A percentile compares a stretch with the other conserved stretches of the same genome.
These are phyloP conservation scores for Xylaria grammica DNA, from an alignment of 495 filamentous ascomycete species.

Conservation along the genomic window DNA sequence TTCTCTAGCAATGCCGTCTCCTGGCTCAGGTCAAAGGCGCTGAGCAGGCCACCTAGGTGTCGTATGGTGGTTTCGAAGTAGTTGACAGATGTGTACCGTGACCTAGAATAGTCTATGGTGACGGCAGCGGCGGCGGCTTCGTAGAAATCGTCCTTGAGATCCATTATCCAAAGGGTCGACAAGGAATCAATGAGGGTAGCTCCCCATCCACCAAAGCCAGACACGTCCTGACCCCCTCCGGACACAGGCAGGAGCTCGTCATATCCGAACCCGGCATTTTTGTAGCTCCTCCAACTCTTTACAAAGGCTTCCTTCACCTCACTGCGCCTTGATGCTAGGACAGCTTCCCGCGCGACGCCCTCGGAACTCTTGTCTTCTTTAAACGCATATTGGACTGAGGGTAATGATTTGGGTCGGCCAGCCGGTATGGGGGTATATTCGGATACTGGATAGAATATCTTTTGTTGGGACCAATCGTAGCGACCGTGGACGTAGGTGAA, in stretches of 20 bases:
- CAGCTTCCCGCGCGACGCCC: conserved; percentile 39
- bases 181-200: conserved; percentile 90
- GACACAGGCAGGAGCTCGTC: conserved; percentile 76
- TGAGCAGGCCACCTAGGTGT: conserved; percentile 77
- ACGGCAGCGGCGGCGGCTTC: conserved; percentile 78
- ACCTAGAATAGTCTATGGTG: conserved; percentile 83
- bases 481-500: conserved; percentile 41
- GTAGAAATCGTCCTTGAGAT: conserved; percentile 83
- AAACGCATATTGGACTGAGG: conserved; percentile 48
- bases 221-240: conserved; percentile 54
- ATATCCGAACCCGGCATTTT: conserved; percentile 72
- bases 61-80: conserved; percentile 84
- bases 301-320: conserved; percentile 72
- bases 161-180: conserved; percentile 97
- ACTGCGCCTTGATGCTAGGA: conserved; percentile 47
- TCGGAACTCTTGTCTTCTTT: conserved; percentile 37
- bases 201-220: conserved; percentile 90
- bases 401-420: conserved; percentile 40
- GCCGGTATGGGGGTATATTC: conserved; percentile 42
- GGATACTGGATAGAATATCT: conserved; percentile 40
- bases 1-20: conserved; percentile 75
- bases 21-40: conserved; percentile 75
- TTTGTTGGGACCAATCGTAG: conserved; percentile 51
- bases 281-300: conserved; percentile 81
- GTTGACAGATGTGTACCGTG: conserved; percentile 60